phyloP scores from a whole-genome alignment of 2,329 filamentous ascomycete species.

The Thermothelomyces thermophilus region DNA sequence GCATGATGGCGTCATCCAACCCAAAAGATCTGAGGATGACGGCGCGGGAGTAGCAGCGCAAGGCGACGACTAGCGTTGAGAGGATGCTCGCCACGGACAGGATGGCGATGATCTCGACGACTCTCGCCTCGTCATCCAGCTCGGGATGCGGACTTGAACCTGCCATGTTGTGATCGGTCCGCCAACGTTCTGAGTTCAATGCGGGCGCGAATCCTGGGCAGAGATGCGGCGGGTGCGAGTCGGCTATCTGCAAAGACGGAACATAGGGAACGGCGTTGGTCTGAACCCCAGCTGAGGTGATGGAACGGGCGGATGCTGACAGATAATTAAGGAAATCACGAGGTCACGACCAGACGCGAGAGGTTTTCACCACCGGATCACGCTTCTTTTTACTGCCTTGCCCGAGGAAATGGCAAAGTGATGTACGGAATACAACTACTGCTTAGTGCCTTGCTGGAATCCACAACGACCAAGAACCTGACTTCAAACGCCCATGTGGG shows the following conservation, averaged over 20 bases:
- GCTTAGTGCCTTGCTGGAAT: too few species aligned
- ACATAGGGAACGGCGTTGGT: too few species aligned
- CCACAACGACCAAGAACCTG: too few species aligned
- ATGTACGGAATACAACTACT: too few species aligned
- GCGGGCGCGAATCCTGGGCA: not conserved
- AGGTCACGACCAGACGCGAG: too few species aligned
- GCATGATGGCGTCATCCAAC: slow-evolving; percentile 17
- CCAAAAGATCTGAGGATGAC: slow-evolving; percentile 19
- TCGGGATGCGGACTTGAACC: slow-evolving; percentile 13
- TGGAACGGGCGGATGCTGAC: too few species aligned
- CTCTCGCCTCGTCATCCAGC: slow-evolving; percentile 15
- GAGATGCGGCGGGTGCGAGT: not conserved
- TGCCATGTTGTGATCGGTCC: slow-evolving; percentile 9
- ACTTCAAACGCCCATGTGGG: too few species aligned
- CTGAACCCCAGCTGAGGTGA: too few species aligned
- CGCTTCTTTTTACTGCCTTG: too few species aligned
- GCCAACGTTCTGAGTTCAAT: not conserved
- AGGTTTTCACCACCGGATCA: too few species aligned
- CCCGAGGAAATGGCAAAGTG: too few species aligned
- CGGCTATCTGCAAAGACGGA: not conserved
- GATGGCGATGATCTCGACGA: slow-evolving; percentile 15
- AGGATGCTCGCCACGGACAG: slow-evolving; percentile 13
- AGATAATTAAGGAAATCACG: too few species aligned
- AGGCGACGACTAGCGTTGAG: slow-evolving; percentile 14
- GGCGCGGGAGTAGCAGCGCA: slow-evolving; percentile 17